Evolutionary conservation across 805 yeast species (phyloP).

Genomic region (Sugiyamaella qingdaonensis): DNA sequence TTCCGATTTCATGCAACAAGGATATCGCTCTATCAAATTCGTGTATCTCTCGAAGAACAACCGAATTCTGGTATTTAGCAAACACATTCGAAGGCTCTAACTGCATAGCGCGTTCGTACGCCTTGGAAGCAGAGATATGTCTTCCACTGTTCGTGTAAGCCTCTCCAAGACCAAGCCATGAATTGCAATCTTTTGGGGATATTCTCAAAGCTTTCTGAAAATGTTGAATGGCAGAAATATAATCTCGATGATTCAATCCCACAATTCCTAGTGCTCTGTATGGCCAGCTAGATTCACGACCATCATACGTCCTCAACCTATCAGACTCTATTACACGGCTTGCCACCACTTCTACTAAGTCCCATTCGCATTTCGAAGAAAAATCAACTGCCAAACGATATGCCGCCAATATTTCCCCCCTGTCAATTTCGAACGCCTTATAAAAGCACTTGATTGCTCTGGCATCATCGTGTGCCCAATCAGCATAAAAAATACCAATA

Average conservation of each 20-base stretch:
- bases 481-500: slow-evolving; percentile 68
- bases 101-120: slow-evolving; percentile 61
- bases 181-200: slow-evolving; percentile 60
- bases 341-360: slow-evolving; percentile 70
- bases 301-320: slow-evolving; percentile 35
- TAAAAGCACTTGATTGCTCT: slow-evolving; percentile 84
- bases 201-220: slow-evolving; percentile 81
- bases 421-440: slow-evolving; percentile 84
- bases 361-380: slow-evolving; percentile 72
- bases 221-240: slow-evolving; percentile 77
- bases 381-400: slow-evolving; percentile 66
- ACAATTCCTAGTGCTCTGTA: slow-evolving; percentile 81
- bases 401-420: slow-evolving; percentile 72
- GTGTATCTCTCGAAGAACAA: slow-evolving; percentile 57
- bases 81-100: slow-evolving; percentile 55
- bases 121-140: slow-evolving; percentile 79
- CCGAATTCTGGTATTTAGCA: slow-evolving; percentile 63
- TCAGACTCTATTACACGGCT: slow-evolving; percentile 62
- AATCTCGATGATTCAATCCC: slow-evolving; percentile 64
- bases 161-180: slow-evolving; percentile 98
- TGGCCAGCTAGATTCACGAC: slow-evolving; percentile 58
- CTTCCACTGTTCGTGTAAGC: slow-evolving; percentile 84
- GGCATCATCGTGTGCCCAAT: slow-evolving; percentile 50
- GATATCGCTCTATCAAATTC: slow-evolving; percentile 60
- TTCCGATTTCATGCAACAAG: slow-evolving; percentile 43